Base-by-base conservation (phyloP, 108 stramenopile species). In the Nitzschia sp. region DNA sequence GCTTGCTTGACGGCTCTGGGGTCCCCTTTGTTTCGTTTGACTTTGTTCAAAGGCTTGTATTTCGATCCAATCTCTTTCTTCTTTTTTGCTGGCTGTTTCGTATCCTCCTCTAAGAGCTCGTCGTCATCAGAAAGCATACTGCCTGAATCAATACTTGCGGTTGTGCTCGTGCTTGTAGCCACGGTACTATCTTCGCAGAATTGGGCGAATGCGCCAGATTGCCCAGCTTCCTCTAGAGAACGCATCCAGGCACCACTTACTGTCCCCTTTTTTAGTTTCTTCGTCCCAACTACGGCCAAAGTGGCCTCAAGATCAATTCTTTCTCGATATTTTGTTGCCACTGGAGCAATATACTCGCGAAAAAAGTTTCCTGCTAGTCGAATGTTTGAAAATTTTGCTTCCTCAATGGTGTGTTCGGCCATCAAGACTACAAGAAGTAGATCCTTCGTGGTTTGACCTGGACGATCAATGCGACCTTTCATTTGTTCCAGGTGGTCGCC, bases 11-110 rank as follows among this genome's bases (percentile, higher is more conserved):
- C 52, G 52, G 52, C 52, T 6, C 6, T 17, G 8, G 52, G 52
- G n/a, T 53, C 52, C 6, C 52, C 52, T 25, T 53, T 53, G 52
- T 53, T 53, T 6, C 19, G 22, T 5, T 15, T 21, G 6, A 53
- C 52, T 17, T 53, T 53, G 52, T 53, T 53, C 52, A 53, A 53
- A 53, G 52, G 52, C 52, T 53, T 53, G 52, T 53, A 21, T n/a
- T 53, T 53, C 11, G 52, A 6, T n/a, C n/a, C n/a, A n/a, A n/a
- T n/a, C 52, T 53, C 23, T n/a, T 25, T 17, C 6, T 8, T 16
- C 52, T 23, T 53, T 23, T 53, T 17, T 8, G 6, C 52, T 53
- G 6, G 11, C 6, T 8, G 5, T 8, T 21, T 53, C 17, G 5
- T 17, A 8, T 53, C 52, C 6, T 21, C 52, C n/a, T 23, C 17